phyloP scores from a whole-genome alignment of 2,329 filamentous ascomycete genomes.

The Phyllosticta citriasiana region DNA sequence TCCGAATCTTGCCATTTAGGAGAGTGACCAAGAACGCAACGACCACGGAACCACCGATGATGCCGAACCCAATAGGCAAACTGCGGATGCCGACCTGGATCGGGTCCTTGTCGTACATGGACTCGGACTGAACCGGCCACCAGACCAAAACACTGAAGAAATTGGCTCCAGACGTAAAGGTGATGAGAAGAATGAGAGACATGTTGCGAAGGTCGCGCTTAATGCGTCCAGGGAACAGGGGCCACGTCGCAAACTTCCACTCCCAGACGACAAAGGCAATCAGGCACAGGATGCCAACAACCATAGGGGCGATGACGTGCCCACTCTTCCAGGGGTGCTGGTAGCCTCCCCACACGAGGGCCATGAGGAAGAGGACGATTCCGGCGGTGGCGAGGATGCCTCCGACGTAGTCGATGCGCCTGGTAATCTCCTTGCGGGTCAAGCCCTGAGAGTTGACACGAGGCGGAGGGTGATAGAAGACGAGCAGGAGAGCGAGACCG shows the following conservation, averaged over 20 bases:
- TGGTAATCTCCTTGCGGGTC: conserved; percentile 21
- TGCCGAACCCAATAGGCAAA: conserved; percentile 54
- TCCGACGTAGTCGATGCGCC: conserved; percentile 24
- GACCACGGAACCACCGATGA: conserved; percentile 51
- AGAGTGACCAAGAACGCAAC: conserved; percentile 48
- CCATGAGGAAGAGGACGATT: conserved; percentile 27
- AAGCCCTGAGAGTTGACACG: conserved; percentile 30
- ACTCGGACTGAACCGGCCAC: conserved; percentile 25
- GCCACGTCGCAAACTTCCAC: conserved; percentile 27
- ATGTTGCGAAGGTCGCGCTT: conserved; percentile 22
- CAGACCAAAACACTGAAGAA: conserved; percentile 26
- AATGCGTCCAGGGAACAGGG: conserved; percentile 33
- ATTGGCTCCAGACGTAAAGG: conserved; percentile 25
- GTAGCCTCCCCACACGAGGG: conserved; percentile 46
- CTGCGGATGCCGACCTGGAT: conserved; percentile 54
- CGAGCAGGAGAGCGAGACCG: conserved; percentile 39
- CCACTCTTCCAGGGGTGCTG: conserved; percentile 47
- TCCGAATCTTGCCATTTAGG: conserved; percentile 49
- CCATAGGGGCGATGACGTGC: conserved; percentile 45
- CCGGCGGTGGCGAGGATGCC: conserved; percentile 21
- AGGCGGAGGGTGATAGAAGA: conserved; percentile 44
- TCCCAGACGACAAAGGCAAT: conserved; percentile 43
- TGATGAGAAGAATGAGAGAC: conserved; percentile 24
- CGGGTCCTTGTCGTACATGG: conserved; percentile 44
- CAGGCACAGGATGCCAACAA: conserved; percentile 41